Evolutionary conservation across 129 eudicot species (phyloP), one percentile per base, ranked within the genome.

Genomic region (Arctium lappa): DNA sequence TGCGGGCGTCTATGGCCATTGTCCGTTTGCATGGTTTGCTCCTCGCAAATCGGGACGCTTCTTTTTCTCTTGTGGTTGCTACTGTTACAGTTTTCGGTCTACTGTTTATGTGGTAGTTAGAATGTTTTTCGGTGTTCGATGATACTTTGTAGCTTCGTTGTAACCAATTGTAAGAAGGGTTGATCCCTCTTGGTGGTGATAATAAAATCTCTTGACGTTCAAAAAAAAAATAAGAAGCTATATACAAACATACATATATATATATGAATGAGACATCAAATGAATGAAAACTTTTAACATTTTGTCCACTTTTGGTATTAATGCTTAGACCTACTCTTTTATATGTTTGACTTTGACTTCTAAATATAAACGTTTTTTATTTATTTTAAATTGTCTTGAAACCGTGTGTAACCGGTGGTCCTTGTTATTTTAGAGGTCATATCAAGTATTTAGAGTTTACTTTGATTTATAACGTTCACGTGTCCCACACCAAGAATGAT

Each of bases 271-370:
- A 2, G 76, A 72, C 76, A 37, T 37, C 32, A 72, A 37, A 72
- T 72, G 76, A 37, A 72, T n/a, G 53, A 44, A 72, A 72, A 44
- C 76, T n/a, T 72, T 72, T 72, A 44, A 72, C 76, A 72, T 38
- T 6, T 16, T 72, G 36, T 72, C 76, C 11, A 38, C 44, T 72
- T 72, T n/a, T 72, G 50, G 48, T n/a, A 72, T 72, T 72, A 72
- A 72, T 72, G 76, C 6, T 15, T 44, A 11, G 76, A 72, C 32
- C 53, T 22, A 72, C 53, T 72, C 40, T 72, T 38, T 72, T 6
- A 37, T 36, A 36, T 37, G 32, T 72, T 37, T 72, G 76, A 72
- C 76, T 37, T n/a, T 72, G 53, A 37, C 32, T 8, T 38, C 5
- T 37, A 4, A 60, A 60, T n/a, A 16, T 60, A 60, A 16, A 60